Percentiles rank a stretch among this genome's conserved stretches.
These are phyloP conservation scores for Alternaria gaisen DNA, from an alignment of 2,329 filamentous ascomycete genomes.

Conservation along the genomic window DNA sequence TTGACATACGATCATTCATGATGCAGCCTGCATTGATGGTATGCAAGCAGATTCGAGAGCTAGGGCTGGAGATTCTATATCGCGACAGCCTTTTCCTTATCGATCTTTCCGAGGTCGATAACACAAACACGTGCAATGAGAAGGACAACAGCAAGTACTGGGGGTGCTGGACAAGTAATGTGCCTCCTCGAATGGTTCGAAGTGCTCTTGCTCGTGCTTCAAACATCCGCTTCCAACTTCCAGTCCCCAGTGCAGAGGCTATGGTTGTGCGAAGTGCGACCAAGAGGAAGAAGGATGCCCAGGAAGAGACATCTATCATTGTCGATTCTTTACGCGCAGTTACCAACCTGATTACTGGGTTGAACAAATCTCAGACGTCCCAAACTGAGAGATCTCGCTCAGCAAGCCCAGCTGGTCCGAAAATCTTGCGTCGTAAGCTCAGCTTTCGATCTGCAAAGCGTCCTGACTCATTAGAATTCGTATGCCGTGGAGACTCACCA, in stretches of 20 bases:
- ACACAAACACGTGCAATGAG: slow-evolving; percentile 16
- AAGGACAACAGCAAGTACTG: slow-evolving; percentile 26
- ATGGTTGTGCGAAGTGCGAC: slow-evolving; percentile 22
- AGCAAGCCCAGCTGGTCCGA: slow-evolving; percentile 6
- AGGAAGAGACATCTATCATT: slow-evolving; percentile 27
- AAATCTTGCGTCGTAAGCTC: slow-evolving; percentile 15
- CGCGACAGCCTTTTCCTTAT: slow-evolving; percentile 33
- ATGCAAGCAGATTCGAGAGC: slow-evolving; percentile 4
- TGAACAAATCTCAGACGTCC: not conserved
- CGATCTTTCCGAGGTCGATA: slow-evolving; percentile 31
- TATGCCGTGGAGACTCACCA: slow-evolving; percentile 14
- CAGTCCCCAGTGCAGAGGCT: slow-evolving; percentile 33
- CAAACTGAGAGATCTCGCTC: slow-evolving; percentile 6
- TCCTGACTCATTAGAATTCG: slow-evolving; percentile 13
- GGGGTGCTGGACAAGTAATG: slow-evolving; percentile 30
- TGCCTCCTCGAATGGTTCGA: slow-evolving; percentile 28
- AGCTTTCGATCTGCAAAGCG: slow-evolving; percentile 15
- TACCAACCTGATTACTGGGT: slow-evolving; percentile 19
- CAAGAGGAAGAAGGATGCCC: slow-evolving; percentile 34
- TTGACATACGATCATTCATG: slow-evolving; percentile 31
- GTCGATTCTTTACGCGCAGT: slow-evolving; percentile 30
- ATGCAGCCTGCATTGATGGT: slow-evolving; percentile 15
- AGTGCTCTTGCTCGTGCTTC: slow-evolving; percentile 26
- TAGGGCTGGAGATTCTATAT: slow-evolving; percentile 29
- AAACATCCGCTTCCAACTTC: slow-evolving; percentile 33